Conservation (phyloP, 805 yeast genomes). For the Candida endomychidarum region DNA sequence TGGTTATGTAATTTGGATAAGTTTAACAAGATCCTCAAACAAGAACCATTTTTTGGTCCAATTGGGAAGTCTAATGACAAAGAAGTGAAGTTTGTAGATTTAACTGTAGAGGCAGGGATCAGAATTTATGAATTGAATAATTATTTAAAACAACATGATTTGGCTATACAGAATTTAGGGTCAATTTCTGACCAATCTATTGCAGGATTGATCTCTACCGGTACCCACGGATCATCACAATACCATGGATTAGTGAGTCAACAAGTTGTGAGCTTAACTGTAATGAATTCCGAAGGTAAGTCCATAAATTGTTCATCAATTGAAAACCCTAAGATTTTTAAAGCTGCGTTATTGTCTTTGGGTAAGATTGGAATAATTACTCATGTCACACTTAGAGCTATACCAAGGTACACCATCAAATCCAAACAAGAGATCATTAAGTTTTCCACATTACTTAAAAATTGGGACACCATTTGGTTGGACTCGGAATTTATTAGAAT, state of each 20-base stretch:
- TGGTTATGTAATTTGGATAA: slow-evolving; percentile 89
- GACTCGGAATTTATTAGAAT: slow-evolving; percentile 87
- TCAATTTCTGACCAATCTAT: slow-evolving; percentile 91
- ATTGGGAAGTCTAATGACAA: slow-evolving; percentile 15
- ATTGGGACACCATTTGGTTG: slow-evolving; percentile 83
- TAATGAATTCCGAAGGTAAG: slow-evolving; percentile 77
- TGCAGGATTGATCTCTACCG: slow-evolving; percentile 95
- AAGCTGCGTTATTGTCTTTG: slow-evolving; percentile 79
- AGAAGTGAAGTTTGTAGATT: slow-evolving; percentile 72
- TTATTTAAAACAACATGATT: slow-evolving; percentile 56
- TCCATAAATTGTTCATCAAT: slow-evolving; percentile 63
- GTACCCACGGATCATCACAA: slow-evolving; percentile 95
- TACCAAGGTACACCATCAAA: slow-evolving; percentile 79
- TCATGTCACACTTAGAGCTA: slow-evolving; percentile 78
- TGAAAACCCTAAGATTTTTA: slow-evolving; percentile 64
- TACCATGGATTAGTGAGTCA: slow-evolving; percentile 88
- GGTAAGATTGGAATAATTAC: slow-evolving; percentile 92
- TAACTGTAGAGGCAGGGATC: slow-evolving; percentile 93
- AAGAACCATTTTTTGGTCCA: slow-evolving; percentile 48
- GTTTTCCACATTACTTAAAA: slow-evolving; percentile 66
- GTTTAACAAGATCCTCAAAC: slow-evolving; percentile 53
- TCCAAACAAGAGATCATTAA: slow-evolving; percentile 79
- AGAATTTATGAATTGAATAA: slow-evolving; percentile 74
- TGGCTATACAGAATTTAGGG: slow-evolving; percentile 89
- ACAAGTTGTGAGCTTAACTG: slow-evolving; percentile 75